A percentile compares a stretch with the other conserved stretches of the same genome.
Evolutionary conservation across 805 yeast genomes (phyloP).

Genomic region (Candida loeiensis): DNA sequence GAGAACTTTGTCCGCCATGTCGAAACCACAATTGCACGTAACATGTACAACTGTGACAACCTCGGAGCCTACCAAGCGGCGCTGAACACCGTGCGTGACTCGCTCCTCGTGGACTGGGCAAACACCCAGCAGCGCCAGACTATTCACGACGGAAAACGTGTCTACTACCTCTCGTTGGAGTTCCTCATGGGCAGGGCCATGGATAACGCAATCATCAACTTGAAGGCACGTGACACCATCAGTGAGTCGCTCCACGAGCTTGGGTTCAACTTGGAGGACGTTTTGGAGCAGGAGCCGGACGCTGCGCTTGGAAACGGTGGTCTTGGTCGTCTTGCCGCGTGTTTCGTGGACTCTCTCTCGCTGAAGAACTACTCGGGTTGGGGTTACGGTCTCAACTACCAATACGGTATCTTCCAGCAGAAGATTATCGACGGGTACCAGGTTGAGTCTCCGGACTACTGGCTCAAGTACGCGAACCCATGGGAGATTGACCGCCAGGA

Average conservation of each 20-base stretch:
- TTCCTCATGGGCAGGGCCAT: slow-evolving; percentile 92
- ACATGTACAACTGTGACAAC: slow-evolving; percentile 86
- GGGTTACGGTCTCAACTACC: slow-evolving; percentile 94
- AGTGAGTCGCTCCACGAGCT: slow-evolving; percentile 49
- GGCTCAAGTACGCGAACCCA: slow-evolving; percentile 86
- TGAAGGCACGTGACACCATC: slow-evolving; percentile 61
- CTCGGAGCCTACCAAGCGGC: slow-evolving; percentile 92
- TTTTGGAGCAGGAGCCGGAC: slow-evolving; percentile 83
- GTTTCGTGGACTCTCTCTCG: slow-evolving; percentile 85
- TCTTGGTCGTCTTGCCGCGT: slow-evolving; percentile 89
- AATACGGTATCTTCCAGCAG: slow-evolving; percentile 91
- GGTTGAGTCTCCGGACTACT: slow-evolving; percentile 91
- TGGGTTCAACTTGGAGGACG: slow-evolving; percentile 86
- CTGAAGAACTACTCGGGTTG: slow-evolving; percentile 88
- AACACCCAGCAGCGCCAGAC: slow-evolving; percentile 90
- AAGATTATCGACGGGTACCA: slow-evolving; percentile 88
- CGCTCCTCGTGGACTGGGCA: slow-evolving; percentile 83
- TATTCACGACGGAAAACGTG: slow-evolving; percentile 74
- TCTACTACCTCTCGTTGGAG: slow-evolving; percentile 83
- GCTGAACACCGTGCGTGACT: slow-evolving; percentile 73
- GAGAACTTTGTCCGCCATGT: slow-evolving; percentile 75
- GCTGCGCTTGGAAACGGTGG: slow-evolving; percentile 97
- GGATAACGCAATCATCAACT: slow-evolving; percentile 88
- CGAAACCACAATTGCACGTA: slow-evolving; percentile 87
- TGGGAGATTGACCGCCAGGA: slow-evolving; percentile 91